phyloP scores from a whole-genome alignment of 192 early-diverging fungal species.

The Linnemannia elongata region DNA sequence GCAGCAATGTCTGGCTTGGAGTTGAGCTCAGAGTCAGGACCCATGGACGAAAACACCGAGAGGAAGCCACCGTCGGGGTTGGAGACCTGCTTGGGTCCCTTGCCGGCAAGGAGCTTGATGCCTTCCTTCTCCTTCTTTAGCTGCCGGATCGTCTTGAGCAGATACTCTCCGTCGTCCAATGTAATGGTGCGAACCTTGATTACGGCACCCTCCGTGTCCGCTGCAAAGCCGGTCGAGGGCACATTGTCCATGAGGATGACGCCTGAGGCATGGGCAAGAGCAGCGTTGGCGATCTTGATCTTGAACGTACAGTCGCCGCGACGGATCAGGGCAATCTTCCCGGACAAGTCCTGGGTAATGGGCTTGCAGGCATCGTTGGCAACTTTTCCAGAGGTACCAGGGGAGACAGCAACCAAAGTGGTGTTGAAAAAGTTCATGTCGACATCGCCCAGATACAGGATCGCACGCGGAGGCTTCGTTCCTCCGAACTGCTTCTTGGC shows the following conservation, averaged over 20 bases:
- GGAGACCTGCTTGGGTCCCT: conserved; percentile 56
- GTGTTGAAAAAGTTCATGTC: conserved; percentile 58
- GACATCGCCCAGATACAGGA: conserved; percentile 41
- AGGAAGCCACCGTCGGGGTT: conserved; percentile 71
- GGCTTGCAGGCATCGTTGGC: conserved; percentile 69
- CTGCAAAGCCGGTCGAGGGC: conserved; percentile 2
- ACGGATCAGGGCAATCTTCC: conserved; percentile 72
- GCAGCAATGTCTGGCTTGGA: conserved; percentile 74
- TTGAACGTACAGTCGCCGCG: conserved; percentile 79
- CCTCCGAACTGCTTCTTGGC: conserved; percentile 35
- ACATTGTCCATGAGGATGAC: conserved; percentile 76
- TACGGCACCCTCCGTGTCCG: conserved; percentile 46
- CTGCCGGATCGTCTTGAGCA: conserved; percentile 61
- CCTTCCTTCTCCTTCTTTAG: conserved; percentile 32
- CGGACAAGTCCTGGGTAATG: conserved; percentile 53
- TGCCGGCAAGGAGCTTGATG: conserved; percentile 62
- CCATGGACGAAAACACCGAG: conserved; percentile 81
- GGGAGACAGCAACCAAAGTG: conserved; percentile 59
- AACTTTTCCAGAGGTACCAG: conserved; percentile 54
- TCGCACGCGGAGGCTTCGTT: conserved; percentile 28
- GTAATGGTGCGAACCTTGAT: conserved; percentile 73
- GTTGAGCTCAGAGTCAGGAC: conserved; percentile 76
- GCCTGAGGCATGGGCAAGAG: conserved; percentile 70
- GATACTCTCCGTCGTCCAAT: conserved; percentile 60
- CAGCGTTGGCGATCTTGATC: conserved; percentile 69